Evolutionary conservation across 805 yeast genomes (phyloP).

Genomic region (Barnettozyma salicaria): DNA sequence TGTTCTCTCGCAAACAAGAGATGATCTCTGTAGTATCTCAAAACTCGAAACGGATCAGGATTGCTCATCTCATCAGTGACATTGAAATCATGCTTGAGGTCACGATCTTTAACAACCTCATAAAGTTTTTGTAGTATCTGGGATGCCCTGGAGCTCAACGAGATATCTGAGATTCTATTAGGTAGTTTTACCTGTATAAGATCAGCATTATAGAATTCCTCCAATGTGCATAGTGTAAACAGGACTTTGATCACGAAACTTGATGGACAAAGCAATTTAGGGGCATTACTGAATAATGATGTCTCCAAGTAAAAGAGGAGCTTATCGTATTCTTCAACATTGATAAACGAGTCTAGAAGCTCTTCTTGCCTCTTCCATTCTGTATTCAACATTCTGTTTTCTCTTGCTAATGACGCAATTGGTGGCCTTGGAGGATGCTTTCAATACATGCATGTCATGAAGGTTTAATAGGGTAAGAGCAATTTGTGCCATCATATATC

Average conservation of each 20-base stretch:
- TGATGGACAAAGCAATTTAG: constrained; percentile 28
- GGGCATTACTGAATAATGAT: constrained; percentile 20
- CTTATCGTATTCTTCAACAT: constrained; percentile 31
- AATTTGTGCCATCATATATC: no score
- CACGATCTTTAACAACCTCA: constrained; percentile 7
- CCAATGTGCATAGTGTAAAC: constrained; percentile 33
- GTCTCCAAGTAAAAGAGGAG: constrained; percentile 32
- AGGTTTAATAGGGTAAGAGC: no score
- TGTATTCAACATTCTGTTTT: constrained; percentile 1
- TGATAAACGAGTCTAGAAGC: constrained; percentile 19
- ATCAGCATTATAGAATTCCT: constrained; percentile 23
- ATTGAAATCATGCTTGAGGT: not conserved
- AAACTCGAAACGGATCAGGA: constrained; percentile 3
- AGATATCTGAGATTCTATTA: constrained; percentile 23
- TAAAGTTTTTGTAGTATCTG: constrained; percentile 25
- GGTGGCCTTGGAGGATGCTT: no score
- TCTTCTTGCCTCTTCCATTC: constrained; percentile 14
- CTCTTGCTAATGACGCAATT: no score
- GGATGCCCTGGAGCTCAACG: constrained; percentile 30
- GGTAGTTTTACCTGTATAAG: constrained; percentile 24
- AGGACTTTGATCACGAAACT: constrained; percentile 29
- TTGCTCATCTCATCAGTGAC: no score
- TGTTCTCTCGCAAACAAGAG: constrained; percentile 11
- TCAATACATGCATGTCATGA: no score
- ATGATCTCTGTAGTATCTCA: constrained; percentile 11